Evolutionary conservation across 2,329 filamentous ascomycete genomes (phyloP), one percentile per base, ranked within the genome.

Genomic region (Aspergillus ruber): DNA sequence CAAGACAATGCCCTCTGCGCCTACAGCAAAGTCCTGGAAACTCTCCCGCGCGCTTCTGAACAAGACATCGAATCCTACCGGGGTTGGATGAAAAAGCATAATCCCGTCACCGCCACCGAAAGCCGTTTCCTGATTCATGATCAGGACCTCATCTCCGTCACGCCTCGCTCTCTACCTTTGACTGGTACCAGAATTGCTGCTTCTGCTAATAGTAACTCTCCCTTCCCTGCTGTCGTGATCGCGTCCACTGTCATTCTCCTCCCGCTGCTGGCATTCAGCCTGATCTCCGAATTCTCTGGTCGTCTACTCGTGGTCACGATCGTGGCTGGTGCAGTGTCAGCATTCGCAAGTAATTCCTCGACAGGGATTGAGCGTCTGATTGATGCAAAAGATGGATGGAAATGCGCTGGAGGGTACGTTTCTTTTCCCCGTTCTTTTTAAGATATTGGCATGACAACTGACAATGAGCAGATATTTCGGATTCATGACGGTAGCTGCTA

Each of bases 251-350:
- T 76, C 0, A 68, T 85, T 2, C 63, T 84, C 5, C 65, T 81
- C 0, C 82, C 83, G 0, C 69, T 84, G 1, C 57, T 84, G 7
- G 74, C 78, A 0, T 85, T 85, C 57, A 63, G 74, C 4, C 70
- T 82, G 18, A 77, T 85, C 17, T 72, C 76, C 0, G 74, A 76
- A 5, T 81, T 83, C 50, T 59, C 76, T 0, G 79, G 76, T 1
- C 74, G 81, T n/a, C 72, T 84, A 53, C 74, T 75, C 0, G 74
- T 85, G 2, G 76, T 82, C 2, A 56, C 75, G 3, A 67, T 84
- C 0, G 74, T 81, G 0, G 76, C 73, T 0, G 64, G 73, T 0
- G 72, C 75, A 2, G 70, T 77, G 6, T 60, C 65, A 4, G 60
- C 62, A n/a, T 62, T 68, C 44, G 66, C 67, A 10, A 62, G 66